Percentiles rank a stretch among this genome's conserved stretches.
phyloP scores from a whole-genome alignment of 257 asterid genomes.

The Przewalskia tangutica region DNA sequence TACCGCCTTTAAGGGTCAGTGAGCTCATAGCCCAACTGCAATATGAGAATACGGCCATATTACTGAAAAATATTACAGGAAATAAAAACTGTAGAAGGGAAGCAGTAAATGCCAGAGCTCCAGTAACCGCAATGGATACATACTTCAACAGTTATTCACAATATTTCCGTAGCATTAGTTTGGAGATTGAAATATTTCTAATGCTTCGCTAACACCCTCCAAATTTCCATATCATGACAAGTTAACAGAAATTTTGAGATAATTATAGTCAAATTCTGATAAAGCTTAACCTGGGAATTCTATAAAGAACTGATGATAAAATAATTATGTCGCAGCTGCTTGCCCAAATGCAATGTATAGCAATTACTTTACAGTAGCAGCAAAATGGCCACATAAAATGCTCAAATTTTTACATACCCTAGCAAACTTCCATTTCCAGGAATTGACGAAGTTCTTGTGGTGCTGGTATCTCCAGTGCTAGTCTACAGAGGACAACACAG shows the following conservation, averaged over 20 bases:
- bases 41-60: not conserved
- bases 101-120: not conserved
- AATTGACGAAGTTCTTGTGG: slow-evolving; percentile 45
- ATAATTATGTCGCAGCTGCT: not conserved
- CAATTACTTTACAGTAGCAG: not conserved
- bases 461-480: slow-evolving; percentile 47
- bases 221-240: not conserved
- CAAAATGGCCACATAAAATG: not conserved
- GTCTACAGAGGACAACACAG: slow-evolving; percentile 38
- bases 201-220: not conserved
- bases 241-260: not conserved
- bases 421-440: slow-evolving; percentile 96
- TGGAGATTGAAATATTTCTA: not conserved
- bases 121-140: not conserved
- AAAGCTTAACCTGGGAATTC: not conserved
- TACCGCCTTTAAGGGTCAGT: slow-evolving; percentile 69
- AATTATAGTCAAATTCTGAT: not conserved
- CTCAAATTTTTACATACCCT: slow-evolving; percentile 44
- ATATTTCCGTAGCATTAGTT: not conserved
- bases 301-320: not conserved
- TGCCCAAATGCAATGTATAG: not conserved
- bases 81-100: not conserved
- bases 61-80: not conserved
- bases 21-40: slow-evolving; percentile 99
- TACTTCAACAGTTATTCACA: not conserved